phyloP scores from a whole-genome alignment of 2,329 filamentous ascomycete species.

The Fusarium bactridioides region DNA sequence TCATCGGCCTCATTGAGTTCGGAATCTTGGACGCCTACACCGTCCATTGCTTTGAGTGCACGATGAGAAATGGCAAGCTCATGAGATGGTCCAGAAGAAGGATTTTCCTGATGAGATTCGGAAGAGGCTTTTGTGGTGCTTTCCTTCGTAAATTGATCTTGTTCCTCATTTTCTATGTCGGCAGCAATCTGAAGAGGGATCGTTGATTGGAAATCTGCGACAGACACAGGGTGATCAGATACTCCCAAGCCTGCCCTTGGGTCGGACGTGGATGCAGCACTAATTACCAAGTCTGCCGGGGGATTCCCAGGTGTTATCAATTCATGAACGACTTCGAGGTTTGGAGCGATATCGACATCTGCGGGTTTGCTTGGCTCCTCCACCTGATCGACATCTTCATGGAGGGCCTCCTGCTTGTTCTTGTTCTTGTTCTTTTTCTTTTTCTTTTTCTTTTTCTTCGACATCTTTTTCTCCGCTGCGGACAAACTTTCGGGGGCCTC shows the following conservation, averaged over 20 bases:
- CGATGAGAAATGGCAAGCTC: background rate
- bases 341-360: background rate
- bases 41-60: constrained; percentile 3
- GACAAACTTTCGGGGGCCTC: background rate
- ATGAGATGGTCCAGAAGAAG: background rate
- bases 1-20: constrained; percentile 45
- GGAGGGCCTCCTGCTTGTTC: background rate
- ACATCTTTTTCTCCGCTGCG: constrained; percentile 13
- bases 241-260: background rate
- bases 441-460: background rate
- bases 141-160: background rate
- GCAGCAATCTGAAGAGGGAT: background rate
- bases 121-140: background rate
- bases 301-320: background rate
- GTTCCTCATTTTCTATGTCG: background rate
- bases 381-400: background rate
- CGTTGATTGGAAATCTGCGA: background rate
- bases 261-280: background rate
- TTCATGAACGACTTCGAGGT: background rate
- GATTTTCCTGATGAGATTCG: background rate
- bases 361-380: background rate
- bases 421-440: constrained; percentile 5
- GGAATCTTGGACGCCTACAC: constrained; percentile 4
- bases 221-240: background rate
- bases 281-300: background rate